Base-by-base conservation (phyloP, 1,284 basidiomycete species). In the Agaricales sp. region DNA sequence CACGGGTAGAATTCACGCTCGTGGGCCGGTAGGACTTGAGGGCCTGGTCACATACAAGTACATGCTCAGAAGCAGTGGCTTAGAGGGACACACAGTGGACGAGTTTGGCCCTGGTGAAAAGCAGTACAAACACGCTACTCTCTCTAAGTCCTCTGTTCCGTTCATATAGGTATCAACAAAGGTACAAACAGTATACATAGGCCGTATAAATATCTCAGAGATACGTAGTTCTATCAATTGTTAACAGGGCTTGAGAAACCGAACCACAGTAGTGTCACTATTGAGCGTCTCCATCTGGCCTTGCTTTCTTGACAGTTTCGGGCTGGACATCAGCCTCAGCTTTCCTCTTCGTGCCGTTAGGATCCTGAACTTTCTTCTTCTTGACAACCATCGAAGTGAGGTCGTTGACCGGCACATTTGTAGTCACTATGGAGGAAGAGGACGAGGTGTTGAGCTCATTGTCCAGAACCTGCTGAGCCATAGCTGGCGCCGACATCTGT, bases 41-140 rank as follows among this genome's bases (percentile, higher is more conserved):
- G 96, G 96, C 1, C 70, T 97, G 54, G 87, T 93, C 44, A 95
- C 86, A 53, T 96, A 97, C 74, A 97, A 96, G 68, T 97, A 95
- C 64, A 79, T 92, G 69, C 68, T 97, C 66, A 71, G 77, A 64
- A 91, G 91, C 63, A 80, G 70, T 57, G 80, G 70, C 46, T 70
- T 70, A 21, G 72, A 69, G 48, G 93, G 92, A 1, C 91, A 93
- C 58, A 69, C 89, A 23, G 90, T 85, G 12, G 77, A 78, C 6
- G 90, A 92, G 57, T 93, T 89, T 65, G 84, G 90, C 19, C 61
- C 60, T 2, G 79, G 74, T n/a, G 70, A 77, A 38, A 87, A 81
- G 63, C 67, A 63, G 55, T 96, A 81, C 62, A 87, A 84, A 59
- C 92, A 96, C 65, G 67, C 65, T 41, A 63, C 62, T 21, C 76